Base-by-base conservation (phyloP, 2,329 filamentous ascomycete genomes). In the Penicillium rolfsii region DNA sequence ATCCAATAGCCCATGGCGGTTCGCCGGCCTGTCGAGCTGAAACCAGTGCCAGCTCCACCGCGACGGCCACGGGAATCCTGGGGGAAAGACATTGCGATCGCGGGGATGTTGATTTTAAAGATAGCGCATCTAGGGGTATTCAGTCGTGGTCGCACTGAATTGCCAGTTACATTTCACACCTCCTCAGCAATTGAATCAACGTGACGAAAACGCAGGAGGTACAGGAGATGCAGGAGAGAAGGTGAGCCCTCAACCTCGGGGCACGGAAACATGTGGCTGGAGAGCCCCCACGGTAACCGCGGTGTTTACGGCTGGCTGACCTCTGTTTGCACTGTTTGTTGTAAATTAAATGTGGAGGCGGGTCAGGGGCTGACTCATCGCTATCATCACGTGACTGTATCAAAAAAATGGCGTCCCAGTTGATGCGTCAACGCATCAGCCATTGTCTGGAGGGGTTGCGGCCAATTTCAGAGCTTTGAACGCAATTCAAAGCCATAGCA, bases 1-100 rank as follows among this genome's bases (percentile, higher is more conserved):
- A 97, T 86, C 91, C 93, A 97, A 80, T 96, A 94, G 72, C 89
- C 79, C 65, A 81, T 69, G 38, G 76, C 71, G 19, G 79, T 79
- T 36, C 78, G 75, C 57, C 72, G 69, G 24, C 78, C 76, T 9
- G 75, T 74, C 48, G 76, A 70, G 71, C 77, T 78, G 70, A 80
- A 80, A 52, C 76, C 76, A 58, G 71, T 68, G 59, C 75, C 73
- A 58, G 73, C 73, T 70, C 72, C 74, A 62, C 72, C 67, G 64
- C 73, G 72, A 62, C 76, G 76, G 59, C 74, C 72, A 62, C 76
- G 76, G 66, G 68, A 63, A 68, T 79, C 76, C 64, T 74, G 72
- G 64, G 74, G 71, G 60, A 74, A 76, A 60, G 77, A 77, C 77
- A 79, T 79, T 71, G 72, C 66, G 66, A 67, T 70, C 62, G 62